Evolutionary conservation across 1,139 yeast species (phyloP).

Genomic region (Kodamaea plutei): DNA sequence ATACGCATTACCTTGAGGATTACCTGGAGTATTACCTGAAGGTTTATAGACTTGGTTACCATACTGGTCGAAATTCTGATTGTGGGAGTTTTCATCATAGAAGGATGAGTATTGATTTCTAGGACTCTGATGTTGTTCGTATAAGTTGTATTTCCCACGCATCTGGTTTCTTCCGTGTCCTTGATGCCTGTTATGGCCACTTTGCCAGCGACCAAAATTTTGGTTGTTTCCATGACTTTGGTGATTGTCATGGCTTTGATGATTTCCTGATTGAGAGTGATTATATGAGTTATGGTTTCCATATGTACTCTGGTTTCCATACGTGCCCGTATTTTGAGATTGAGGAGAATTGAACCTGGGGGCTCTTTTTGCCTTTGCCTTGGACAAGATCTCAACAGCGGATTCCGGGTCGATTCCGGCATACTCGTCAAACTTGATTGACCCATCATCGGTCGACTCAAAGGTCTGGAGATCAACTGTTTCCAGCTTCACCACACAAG

Average conservation of each 20-base stretch:
- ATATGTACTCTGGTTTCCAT: too few species aligned
- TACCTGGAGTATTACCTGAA: conserved; percentile 7
- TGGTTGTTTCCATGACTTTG: too few species aligned
- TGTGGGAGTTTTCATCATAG: too few species aligned
- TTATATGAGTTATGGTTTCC: too few species aligned
- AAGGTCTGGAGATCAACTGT: conserved; percentile 70
- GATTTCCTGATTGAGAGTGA: too few species aligned
- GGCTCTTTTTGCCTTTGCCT: conserved; percentile 27
- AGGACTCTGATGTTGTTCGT: too few species aligned
- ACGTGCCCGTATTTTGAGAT: too few species aligned
- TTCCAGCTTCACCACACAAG: conserved; percentile 58
- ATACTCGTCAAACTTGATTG: conserved; percentile 79
- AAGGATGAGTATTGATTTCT: too few species aligned
- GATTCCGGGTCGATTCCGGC: conserved; percentile 60
- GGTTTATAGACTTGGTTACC: conserved; percentile 3
- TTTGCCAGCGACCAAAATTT: too few species aligned
- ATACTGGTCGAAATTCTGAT: not conserved
- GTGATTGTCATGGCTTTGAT: too few species aligned
- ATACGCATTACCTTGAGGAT: conserved; percentile 2
- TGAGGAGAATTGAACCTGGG: too few species aligned
- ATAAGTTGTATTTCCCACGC: conserved; percentile 1
- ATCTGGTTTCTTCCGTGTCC: not conserved
- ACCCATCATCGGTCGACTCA: conserved; percentile 64
- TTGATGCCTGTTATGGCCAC: too few species aligned
- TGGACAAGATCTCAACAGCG: conserved; percentile 49